Conservation (phyloP, 2,329 filamentous ascomycete species). For the Dissoconium aciculare region DNA sequence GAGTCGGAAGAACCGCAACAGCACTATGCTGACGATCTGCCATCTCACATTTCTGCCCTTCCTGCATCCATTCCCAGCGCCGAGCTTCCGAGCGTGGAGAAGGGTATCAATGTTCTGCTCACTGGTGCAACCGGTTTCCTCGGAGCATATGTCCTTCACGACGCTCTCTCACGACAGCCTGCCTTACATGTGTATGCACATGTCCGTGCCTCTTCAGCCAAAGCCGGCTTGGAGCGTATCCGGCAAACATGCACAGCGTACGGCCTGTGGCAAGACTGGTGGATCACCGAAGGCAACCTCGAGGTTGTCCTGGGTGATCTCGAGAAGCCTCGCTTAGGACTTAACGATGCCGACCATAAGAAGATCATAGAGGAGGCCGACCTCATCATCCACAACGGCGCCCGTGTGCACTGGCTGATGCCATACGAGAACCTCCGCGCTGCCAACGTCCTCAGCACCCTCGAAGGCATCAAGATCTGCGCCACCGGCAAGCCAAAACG, state of each 20-base stretch:
- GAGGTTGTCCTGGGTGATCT: slow-evolving; percentile 60
- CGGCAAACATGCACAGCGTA: slow-evolving; percentile 57
- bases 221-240: slow-evolving; percentile 50
- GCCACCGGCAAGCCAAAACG: slow-evolving; percentile 62
- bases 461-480: slow-evolving; percentile 63
- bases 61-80: slow-evolving; percentile 25
- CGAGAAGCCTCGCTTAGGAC: slow-evolving; percentile 54
- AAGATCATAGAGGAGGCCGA: slow-evolving; percentile 51
- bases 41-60: slow-evolving; percentile 37
- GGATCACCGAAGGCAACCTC: slow-evolving; percentile 43
- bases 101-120: slow-evolving; percentile 45
- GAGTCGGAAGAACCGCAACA: slow-evolving; percentile 38
- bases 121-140: slow-evolving; percentile 87
- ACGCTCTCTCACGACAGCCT: slow-evolving; percentile 47
- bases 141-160: slow-evolving; percentile 62
- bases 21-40: slow-evolving; percentile 38
- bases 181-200: slow-evolving; percentile 54
- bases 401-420: slow-evolving; percentile 63
- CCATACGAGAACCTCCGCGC: slow-evolving; percentile 57
- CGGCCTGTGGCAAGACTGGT: slow-evolving; percentile 59
- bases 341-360: slow-evolving; percentile 53
- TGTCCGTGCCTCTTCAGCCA: slow-evolving; percentile 52
- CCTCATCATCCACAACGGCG: slow-evolving; percentile 63
- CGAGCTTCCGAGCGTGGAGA: slow-evolving; percentile 14
- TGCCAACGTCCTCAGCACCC: slow-evolving; percentile 66